Conservation (phyloP, 257 asterid genomes). For the Solanum gracilifrons region DNA sequence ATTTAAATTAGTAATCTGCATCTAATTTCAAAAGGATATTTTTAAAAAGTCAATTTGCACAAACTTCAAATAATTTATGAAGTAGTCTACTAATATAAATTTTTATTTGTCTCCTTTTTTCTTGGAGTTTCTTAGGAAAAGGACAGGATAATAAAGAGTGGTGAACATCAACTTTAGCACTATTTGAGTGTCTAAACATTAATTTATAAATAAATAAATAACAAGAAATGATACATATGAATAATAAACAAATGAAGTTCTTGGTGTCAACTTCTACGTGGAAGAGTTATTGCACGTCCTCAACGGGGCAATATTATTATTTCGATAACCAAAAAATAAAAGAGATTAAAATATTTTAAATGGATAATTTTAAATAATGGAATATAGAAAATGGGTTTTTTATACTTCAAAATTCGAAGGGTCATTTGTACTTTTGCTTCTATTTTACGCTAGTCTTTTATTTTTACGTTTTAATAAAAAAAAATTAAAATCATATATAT, state of each 20-base stretch:
- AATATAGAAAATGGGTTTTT: background rate
- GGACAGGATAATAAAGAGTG: background rate
- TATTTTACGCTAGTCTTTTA: background rate
- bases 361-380: background rate
- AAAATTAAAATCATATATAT: background rate
- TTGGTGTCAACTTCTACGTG: background rate
- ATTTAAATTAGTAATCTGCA: background rate
- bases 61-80: background rate
- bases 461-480: background rate
- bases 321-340: background rate
- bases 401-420: background rate
- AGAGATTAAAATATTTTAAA: background rate
- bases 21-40: background rate
- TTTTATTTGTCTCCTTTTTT: background rate
- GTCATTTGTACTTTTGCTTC: background rate
- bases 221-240: background rate
- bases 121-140: background rate
- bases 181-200: background rate
- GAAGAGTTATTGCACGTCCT: background rate
- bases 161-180: slow-evolving; percentile 2
- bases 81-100: background rate
- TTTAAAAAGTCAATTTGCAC: background rate
- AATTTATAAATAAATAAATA: background rate
- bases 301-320: background rate
- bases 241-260: background rate